Evolutionary conservation across 2,329 filamentous ascomycete species (phyloP).

Genomic region (Aureobasidium sp.): DNA sequence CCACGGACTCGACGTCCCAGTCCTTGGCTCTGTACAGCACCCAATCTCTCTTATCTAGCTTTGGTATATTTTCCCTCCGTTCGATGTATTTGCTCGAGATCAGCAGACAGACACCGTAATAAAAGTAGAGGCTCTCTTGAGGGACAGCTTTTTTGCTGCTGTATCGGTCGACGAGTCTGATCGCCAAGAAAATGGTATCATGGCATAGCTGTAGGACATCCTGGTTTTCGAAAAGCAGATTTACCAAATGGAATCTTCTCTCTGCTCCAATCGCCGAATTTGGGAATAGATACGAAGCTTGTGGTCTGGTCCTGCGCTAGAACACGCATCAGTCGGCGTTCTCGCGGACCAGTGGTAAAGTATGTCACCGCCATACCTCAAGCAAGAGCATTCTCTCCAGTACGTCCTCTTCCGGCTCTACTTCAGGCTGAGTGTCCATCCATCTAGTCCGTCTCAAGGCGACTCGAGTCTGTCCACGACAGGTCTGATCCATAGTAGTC

Average conservation of each 20-base stretch:
- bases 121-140: neutral
- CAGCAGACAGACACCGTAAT: neutral
- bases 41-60: neutral
- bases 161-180: neutral
- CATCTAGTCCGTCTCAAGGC: no score
- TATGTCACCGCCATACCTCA: neutral
- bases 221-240: neutral
- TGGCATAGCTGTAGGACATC: neutral
- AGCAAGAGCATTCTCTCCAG: neutral
- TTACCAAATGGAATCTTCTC: neutral
- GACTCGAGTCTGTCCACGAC: no score
- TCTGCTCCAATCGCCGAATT: neutral
- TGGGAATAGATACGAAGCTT: neutral
- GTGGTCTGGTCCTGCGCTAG: neutral
- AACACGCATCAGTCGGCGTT: neutral
- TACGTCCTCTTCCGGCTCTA: neutral
- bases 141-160: neutral
- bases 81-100: neutral
- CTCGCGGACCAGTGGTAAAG: neutral
- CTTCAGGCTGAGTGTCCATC: neutral
- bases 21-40: neutral
- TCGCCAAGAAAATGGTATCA: neutral
- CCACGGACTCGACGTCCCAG: neutral
- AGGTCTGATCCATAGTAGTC: no score
- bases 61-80: neutral